phyloP scores from a whole-genome alignment of 2,329 filamentous ascomycete species.

The Cladosporium sp. region DNA sequence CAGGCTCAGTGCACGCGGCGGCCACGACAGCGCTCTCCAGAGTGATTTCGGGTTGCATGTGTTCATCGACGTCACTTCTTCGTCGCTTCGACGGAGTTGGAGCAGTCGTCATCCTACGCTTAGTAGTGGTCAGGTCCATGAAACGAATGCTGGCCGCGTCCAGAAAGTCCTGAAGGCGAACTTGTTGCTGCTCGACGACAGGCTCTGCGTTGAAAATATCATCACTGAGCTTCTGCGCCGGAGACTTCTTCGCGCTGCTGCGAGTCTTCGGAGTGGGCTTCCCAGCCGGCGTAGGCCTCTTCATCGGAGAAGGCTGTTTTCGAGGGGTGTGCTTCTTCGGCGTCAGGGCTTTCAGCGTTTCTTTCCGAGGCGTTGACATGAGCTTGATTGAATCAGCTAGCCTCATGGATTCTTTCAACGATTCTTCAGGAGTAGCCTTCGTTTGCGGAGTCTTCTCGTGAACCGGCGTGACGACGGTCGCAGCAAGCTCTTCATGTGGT shows the following conservation, averaged over 20 bases:
- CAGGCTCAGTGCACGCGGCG: slow-evolving; percentile 83
- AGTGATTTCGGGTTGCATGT: slow-evolving; percentile 24
- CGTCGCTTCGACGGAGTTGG: slow-evolving; percentile 35
- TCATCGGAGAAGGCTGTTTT: slow-evolving; percentile 37
- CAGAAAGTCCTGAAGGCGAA: slow-evolving; percentile 81
- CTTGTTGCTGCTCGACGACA: slow-evolving; percentile 22
- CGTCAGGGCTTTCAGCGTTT: slow-evolving; percentile 34
- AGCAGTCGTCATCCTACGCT: slow-evolving; percentile 76
- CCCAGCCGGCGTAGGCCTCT: slow-evolving; percentile 32
- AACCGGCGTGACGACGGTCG: slow-evolving; percentile 2
- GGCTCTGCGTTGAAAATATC: slow-evolving; percentile 20
- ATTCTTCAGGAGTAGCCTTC: slow-evolving; percentile 22
- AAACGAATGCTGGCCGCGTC: slow-evolving; percentile 95
- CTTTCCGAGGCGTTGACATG: slow-evolving; percentile 44
- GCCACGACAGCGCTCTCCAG: slow-evolving; percentile 79
- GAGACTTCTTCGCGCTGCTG: slow-evolving; percentile 18
- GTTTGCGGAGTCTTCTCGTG: slow-evolving; percentile 1
- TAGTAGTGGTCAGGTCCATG: slow-evolving; percentile 97
- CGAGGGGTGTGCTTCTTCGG: slow-evolving; percentile 33
- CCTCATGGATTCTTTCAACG: slow-evolving; percentile 14
- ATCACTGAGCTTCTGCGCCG: slow-evolving; percentile 23
- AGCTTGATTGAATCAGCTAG: slow-evolving; percentile 42
- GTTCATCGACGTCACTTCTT: slow-evolving; percentile 33
- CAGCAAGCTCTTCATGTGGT: neutral
- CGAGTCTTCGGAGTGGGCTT: slow-evolving; percentile 26